Percentiles rank a stretch among this genome's conserved stretches.
Evolutionary conservation across 768 basidiomycete genomes (phyloP).

Genomic region (Pulveroboletus sp.): DNA sequence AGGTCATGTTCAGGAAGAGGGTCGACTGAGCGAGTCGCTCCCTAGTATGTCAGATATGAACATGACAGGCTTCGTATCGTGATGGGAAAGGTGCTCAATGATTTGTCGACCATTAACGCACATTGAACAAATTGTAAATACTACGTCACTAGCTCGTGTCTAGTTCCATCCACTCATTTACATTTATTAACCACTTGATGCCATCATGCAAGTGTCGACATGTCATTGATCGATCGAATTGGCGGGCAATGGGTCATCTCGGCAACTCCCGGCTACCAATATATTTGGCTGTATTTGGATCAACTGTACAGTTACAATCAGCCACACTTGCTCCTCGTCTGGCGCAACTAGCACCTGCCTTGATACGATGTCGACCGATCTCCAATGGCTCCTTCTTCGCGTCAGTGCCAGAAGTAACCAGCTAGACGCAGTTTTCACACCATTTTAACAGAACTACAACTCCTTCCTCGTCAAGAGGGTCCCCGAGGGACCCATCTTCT

Average conservation of each 20-base stretch:
- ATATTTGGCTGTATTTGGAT: slow-evolving; percentile 27
- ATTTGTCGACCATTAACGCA: too few relatives aligned
- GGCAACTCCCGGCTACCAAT: too few relatives aligned
- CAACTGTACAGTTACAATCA: slow-evolving; percentile 32
- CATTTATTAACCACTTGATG: too few relatives aligned
- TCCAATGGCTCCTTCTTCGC: slow-evolving; percentile 91
- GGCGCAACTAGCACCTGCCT: slow-evolving; percentile 11
- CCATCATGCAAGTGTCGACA: too few relatives aligned
- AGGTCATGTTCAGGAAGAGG: slow-evolving; percentile 14
- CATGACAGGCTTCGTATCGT: too few relatives aligned
- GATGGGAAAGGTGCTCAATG: too few relatives aligned
- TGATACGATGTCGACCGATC: slow-evolving; percentile 78
- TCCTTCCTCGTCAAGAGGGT: slow-evolving; percentile 82
- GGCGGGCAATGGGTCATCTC: too few relatives aligned
- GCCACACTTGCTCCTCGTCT: slow-evolving; percentile 27
- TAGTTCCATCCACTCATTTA: too few relatives aligned
- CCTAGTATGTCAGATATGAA: too few relatives aligned
- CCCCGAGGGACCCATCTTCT: slow-evolving; percentile 73
- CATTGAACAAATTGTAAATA: too few relatives aligned
- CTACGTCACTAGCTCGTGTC: too few relatives aligned
- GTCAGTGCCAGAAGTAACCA: slow-evolving; percentile 43
- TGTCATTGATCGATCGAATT: too few relatives aligned
- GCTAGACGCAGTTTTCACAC: neutral
- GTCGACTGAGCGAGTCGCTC: neutral
- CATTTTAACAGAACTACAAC: slow-evolving; percentile 62